Evolutionary conservation across 495 filamentous ascomycete species (phyloP).

Genomic region (Physcia stellaris): DNA sequence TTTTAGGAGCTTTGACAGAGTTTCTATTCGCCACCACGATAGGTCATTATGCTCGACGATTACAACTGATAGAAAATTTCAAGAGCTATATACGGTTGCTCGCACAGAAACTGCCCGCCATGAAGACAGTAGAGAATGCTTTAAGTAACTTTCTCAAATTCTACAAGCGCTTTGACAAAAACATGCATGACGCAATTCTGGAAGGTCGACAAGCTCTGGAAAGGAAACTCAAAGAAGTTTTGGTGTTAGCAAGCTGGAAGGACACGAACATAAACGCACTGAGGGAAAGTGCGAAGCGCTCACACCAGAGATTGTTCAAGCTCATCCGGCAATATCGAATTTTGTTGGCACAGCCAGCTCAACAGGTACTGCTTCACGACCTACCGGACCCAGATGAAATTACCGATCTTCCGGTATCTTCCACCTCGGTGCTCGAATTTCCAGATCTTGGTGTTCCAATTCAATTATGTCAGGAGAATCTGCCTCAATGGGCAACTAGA

Average conservation of each 20-base stretch:
- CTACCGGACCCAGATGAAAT: conserved; percentile 40
- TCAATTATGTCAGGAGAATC: conserved; percentile 33
- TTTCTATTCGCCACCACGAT: conserved; percentile 64
- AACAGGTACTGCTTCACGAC: conserved; percentile 46
- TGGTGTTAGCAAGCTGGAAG: conserved; percentile 87
- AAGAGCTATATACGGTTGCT: conserved; percentile 43
- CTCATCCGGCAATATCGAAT: conserved; percentile 77
- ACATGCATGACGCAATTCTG: conserved; percentile 45
- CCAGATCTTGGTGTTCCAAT: conserved; percentile 20
- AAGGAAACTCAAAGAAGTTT: conserved; percentile 75
- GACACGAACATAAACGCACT: conserved; percentile 87
- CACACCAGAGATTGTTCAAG: conserved; percentile 84
- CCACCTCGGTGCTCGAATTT: no score
- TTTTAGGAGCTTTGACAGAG: conserved; percentile 54
- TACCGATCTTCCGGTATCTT: no score
- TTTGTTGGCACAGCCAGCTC: conserved; percentile 58
- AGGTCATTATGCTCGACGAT: conserved; percentile 64
- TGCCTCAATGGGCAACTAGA: conserved; percentile 40
- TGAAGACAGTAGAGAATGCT: conserved; percentile 41
- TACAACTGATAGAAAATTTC: conserved; percentile 62
- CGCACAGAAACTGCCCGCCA: conserved; percentile 33
- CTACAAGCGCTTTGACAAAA: conserved; percentile 51
- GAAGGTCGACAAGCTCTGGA: conserved; percentile 55
- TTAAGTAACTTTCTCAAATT: conserved; percentile 65
- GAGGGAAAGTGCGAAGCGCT: conserved; percentile 73